Evolutionary conservation across 176 grass and related monocot genomes (phyloP).

Genomic region (Aegilops longissima): DNA sequence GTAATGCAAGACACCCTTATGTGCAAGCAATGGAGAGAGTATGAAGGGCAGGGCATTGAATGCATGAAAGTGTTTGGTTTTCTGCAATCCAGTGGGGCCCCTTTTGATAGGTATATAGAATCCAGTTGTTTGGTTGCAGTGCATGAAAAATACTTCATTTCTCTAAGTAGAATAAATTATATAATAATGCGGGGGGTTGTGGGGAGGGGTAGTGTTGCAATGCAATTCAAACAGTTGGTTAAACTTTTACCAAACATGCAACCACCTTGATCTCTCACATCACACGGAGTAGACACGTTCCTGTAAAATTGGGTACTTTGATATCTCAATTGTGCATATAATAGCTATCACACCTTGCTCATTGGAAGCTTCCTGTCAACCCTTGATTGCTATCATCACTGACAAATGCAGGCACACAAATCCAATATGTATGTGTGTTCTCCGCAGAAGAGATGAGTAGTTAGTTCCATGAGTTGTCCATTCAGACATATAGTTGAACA

Average conservation of each 20-base stretch:
- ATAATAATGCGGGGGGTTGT: neutral
- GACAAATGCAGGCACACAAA: conserved; percentile 2
- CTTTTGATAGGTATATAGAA: neutral
- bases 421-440: neutral
- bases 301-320: neutral
- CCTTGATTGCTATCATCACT: neutral
- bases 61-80: conserved; percentile 5
- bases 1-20: conserved; percentile 12
- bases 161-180: neutral
- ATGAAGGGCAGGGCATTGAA: neutral
- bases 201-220: no score
- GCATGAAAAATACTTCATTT: neutral
- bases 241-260: conserved; percentile 28
- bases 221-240: neutral
- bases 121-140: neutral
- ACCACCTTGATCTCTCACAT: neutral
- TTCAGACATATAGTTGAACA: neutral
- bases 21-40: neutral
- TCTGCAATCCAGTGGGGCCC: neutral
- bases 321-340: neutral
- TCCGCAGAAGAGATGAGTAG: neutral
- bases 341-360: neutral
- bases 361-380: conserved; percentile 34
- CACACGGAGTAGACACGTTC: neutral
- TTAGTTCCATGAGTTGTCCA: neutral